Evolutionary conservation across 352 stramenopile species (phyloP), one percentile per base, ranked within the genome.

Genomic region (Phytophthora hybrid): DNA sequence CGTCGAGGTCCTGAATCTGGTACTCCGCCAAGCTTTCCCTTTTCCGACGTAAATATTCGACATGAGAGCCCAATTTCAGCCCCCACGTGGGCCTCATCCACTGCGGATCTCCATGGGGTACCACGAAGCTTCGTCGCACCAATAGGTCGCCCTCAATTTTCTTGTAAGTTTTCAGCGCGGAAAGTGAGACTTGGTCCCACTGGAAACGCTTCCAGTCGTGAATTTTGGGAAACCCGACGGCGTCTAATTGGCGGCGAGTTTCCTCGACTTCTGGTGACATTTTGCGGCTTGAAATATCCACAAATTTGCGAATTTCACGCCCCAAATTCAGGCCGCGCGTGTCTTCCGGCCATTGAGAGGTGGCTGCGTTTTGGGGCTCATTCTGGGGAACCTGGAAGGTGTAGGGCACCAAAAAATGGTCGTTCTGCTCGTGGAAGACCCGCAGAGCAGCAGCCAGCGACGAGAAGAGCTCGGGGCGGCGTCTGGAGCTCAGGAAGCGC

Each of bases 121-220:
- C 81, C 1, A 73, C 64, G 69, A 89, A 89, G 6, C 63, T 74
- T n/a, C 73, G 73, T 6, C 74, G 64, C 7, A 89, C 74, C 21
- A 81, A 61, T n/a, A 84, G 52, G 69, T 89, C 21, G 5, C 78
- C 79, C 16, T 81, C 10, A 7, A 76, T 47, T 8, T 74, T 10
- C 51, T 78, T 63, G 70, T 79, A 91, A 19, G 41, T 73, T 14
- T 64, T 73, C 5, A 91, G 51, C 2, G 80, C 81, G 8, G 78
- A 44, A 7, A 88, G 26, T 13, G 53, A 47, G 32, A 72, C 68
- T 11, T 74, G 39, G 44, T 78, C 59, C 80, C 80, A 90, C 29
- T 84, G 69, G 49, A 87, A 88, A 16, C 60, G 71, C 39, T 73
- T 79, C 80, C 84, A 91, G 44, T 90, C 66, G 1, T 61, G 32